These are phyloP conservation scores for Glutinoglossum americanum DNA, from an alignment of 495 filamentous ascomycete species.

Conservation along the genomic window DNA sequence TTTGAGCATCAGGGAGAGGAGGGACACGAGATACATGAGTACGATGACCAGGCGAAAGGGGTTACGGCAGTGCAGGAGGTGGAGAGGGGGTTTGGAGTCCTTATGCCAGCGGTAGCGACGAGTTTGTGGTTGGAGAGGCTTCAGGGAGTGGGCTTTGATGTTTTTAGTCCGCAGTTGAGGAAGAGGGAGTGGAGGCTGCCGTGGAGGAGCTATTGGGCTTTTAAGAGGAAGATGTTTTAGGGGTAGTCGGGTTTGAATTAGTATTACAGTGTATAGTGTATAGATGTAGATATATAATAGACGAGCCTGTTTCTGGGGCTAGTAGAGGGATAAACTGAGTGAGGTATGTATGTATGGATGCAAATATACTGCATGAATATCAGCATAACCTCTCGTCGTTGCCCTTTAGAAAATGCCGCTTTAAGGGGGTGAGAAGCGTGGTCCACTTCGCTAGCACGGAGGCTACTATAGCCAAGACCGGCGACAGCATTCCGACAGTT, in stretches of 20 bases:
- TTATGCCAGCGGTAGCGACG: conserved; percentile 61
- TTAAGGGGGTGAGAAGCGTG: not conserved
- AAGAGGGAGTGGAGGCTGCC: conserved; percentile 69
- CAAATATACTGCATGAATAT: too few relatives aligned
- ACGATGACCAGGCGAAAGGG: conserved; percentile 11
- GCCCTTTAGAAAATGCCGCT: too few relatives aligned
- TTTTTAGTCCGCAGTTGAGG: conserved; percentile 42
- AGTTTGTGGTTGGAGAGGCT: conserved; percentile 56
- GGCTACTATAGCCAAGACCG: not conserved
- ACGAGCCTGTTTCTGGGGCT: too few relatives aligned
- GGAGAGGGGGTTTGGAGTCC: conserved; percentile 48
- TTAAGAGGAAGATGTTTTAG: conserved; percentile 34
- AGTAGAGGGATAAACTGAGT: too few relatives aligned
- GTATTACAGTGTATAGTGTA: not conserved
- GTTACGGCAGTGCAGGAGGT: conserved; percentile 22
- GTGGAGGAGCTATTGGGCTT: conserved; percentile 62
- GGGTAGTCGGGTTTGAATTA: not conserved
- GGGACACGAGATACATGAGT: conserved; percentile 26
- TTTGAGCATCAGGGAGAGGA: conserved; percentile 70
- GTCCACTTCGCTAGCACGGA: not conserved
- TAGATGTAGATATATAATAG: not conserved
- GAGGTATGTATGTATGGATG: too few relatives aligned
- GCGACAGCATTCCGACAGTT: not conserved
- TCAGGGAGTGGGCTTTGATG: conserved; percentile 64
- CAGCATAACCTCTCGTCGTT: too few relatives aligned